Base-by-base conservation (phyloP, 805 yeast species). In the Babjeviella inositovora region DNA sequence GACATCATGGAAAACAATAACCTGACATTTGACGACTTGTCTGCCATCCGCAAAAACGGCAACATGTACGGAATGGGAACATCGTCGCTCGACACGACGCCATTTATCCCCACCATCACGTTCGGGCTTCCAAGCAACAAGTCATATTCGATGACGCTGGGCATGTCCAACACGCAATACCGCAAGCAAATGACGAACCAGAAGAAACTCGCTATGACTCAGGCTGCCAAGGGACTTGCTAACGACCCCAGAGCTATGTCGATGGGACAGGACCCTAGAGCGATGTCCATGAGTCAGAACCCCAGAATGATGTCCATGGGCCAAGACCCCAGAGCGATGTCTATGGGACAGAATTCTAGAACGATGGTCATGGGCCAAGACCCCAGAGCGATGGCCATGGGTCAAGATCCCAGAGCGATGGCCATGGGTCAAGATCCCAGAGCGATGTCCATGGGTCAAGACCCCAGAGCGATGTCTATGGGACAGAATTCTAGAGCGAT, bases 41-140 rank as follows among this genome's bases (percentile, higher is more conserved):
- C 69, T 13, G 72, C 71, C 23, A 46, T 72, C 2, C 52, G 74
- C 23, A 80, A 72, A 32, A 58, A 75, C 9, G 32, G n/a, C n/a
- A n/a, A n/a, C n/a, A n/a, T n/a, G n/a, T n/a, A n/a, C n/a, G n/a
- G n/a, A n/a, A n/a, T n/a, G n/a, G n/a, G n/a, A n/a, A n/a, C n/a
- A n/a, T n/a, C 38, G 15, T 25, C 43, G 5, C 43, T 53, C 26
- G 81, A 73, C 31, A 60, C 85, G 0, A 60, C 81, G 0, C 85
- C 90, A 6, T 68, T 73, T 31, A 76, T 79, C 18, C 92, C 92
- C 5, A 75, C 82, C 0, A 25, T 77, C 4, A 53, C 30, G 14
- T n/a, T n/a, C n/a, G n/a, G n/a, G n/a, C n/a, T n/a, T n/a, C n/a
- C n/a, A n/a, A n/a, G n/a, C n/a, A n/a, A n/a, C n/a, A n/a, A n/a